A percentile compares a stretch with the other conserved stretches of the same genome.
Evolutionary conservation across 352 stramenopile genomes (phyloP).

Genomic region (Pythium diclinum): DNA sequence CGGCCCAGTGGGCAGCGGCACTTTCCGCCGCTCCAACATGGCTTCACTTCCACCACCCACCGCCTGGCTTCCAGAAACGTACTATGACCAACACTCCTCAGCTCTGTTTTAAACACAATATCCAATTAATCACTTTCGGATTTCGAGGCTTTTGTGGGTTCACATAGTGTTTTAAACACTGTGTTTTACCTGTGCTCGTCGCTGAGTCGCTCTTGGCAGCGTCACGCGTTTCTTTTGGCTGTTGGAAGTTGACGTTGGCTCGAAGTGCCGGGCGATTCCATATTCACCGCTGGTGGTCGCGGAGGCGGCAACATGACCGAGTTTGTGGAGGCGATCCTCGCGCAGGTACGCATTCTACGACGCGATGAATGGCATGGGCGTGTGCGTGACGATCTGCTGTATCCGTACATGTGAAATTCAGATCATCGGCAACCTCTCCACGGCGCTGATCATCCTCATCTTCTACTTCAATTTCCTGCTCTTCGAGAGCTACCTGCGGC

Average conservation of each 20-base stretch:
- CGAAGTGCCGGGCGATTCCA: constrained; percentile 10
- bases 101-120: constrained; percentile 2
- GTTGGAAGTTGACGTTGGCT: constrained; percentile 23
- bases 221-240: constrained; percentile 15
- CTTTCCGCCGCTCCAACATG: background rate
- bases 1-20: background rate
- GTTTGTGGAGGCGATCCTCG: constrained; percentile 82
- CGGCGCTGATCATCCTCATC: constrained; percentile 77
- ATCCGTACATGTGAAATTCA: constrained; percentile 16
- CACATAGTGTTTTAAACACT: constrained; percentile 10
- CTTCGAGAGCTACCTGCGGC: constrained; percentile 85
- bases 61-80: constrained; percentile 2
- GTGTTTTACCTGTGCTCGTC: background rate
- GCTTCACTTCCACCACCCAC: constrained; percentile 1
- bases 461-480: constrained; percentile 90
- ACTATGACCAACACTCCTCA: background rate
- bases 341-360: constrained; percentile 44
- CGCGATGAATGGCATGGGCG: background rate
- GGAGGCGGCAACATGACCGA: constrained; percentile 49
- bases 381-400: background rate
- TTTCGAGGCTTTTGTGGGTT: background rate
- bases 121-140: background rate
- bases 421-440: constrained; percentile 87
- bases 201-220: constrained; percentile 3
- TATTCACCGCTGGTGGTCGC: background rate